Conservation (phyloP, 2,329 filamentous ascomycete genomes). For the Beauveria sp. region DNA sequence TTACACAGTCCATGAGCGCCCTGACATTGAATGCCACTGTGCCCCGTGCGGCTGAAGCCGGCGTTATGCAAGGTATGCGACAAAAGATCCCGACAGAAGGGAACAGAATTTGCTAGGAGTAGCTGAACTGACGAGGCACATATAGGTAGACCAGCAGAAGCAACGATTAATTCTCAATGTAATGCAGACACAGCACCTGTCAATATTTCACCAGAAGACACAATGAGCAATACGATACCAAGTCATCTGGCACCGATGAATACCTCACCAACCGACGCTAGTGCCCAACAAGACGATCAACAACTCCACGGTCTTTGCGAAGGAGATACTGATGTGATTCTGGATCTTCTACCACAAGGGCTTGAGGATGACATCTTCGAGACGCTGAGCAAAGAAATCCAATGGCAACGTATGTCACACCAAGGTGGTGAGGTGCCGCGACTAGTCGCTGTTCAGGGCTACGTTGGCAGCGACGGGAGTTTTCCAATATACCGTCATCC, state of each 20-base stretch:
- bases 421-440: constrained; percentile 86
- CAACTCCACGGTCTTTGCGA: constrained; percentile 52
- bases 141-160: not conserved
- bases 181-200: not conserved
- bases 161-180: not conserved
- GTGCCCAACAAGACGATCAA: constrained; percentile 13
- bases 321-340: constrained; percentile 70
- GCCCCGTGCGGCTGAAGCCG: constrained; percentile 5
- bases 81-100: constrained; percentile 7
- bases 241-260: not conserved
- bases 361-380: constrained; percentile 58
- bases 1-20: constrained; percentile 25
- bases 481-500: constrained; percentile 94
- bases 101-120: constrained; percentile 16
- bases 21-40: constrained; percentile 23
- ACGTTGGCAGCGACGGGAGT: constrained; percentile 57
- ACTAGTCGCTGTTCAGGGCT: constrained; percentile 82
- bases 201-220: not conserved
- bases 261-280: not conserved
- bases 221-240: not conserved
- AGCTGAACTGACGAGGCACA: not conserved
- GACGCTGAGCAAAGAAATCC: constrained; percentile 63
- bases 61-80: constrained; percentile 15
- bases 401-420: constrained; percentile 90
- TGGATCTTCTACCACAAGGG: constrained; percentile 56